Base-by-base conservation (phyloP, 345 rosid species). In the Gossypium ekmanianum region DNA sequence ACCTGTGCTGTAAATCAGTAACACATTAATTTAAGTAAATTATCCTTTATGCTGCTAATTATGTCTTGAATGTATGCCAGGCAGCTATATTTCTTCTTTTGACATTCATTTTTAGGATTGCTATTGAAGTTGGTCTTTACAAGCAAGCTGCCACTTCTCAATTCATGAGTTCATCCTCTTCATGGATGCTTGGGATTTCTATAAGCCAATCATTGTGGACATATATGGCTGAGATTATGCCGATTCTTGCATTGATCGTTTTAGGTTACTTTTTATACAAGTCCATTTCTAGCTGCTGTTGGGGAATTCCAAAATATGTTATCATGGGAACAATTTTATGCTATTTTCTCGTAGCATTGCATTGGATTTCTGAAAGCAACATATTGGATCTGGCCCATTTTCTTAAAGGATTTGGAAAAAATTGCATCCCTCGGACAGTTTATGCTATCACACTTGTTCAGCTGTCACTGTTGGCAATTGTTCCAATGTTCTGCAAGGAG, bases 121-220 rank as follows among this genome's bases (percentile, higher is more conserved):
- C 88, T 55, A 93, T 93, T 51, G 98, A 95, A 69, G 84, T 90
- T 81, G 98, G 98, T 80, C 76, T 93, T 78, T 86, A 92, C 75
- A 93, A 93, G 86, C 98, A 93, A 89, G 98, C 99, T 79, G 92
- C 92, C 55, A 89, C 94, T 75, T 91, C 99, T 74, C 83, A 82
- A 50, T 93, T 91, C 81, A 76, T 93, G 92, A 85, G 81, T 69
- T 82, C 76, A 73, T 88, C 90, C 70, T 81, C 93, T 75, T 89
- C 99, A 16, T 90, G 93, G 97, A 81, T 86, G 86, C 85, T 85
- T 61, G 95, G 89, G 45, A 73, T 93, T 77, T 77, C 83, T 62
- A 72, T 79, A 64, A 85, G 84, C 75, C 87, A 87, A 84, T 84
- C 84, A 41, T 16, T 82, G 55, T 83, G 92, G 91, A 85, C 75